Percentiles rank a stretch among this genome's conserved stretches.
phyloP scores from a whole-genome alignment of 2,329 filamentous ascomycete species.

The Nemania sp. region DNA sequence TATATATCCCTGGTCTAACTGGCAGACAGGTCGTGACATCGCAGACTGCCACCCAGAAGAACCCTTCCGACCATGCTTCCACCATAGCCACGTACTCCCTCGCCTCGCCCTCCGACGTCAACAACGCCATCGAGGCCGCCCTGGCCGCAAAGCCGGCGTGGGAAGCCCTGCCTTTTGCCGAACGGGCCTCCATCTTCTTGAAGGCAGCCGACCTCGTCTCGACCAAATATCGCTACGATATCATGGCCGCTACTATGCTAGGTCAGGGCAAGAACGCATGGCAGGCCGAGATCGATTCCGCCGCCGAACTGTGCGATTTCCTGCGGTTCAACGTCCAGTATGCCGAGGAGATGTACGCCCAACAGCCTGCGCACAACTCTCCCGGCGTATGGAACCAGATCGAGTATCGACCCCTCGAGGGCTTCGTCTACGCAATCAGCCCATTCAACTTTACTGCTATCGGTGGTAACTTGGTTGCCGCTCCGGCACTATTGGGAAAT shows the following conservation, averaged over 20 bases:
- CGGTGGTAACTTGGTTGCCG: conserved; percentile 80
- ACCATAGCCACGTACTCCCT: conserved; percentile 84
- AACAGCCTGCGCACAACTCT: conserved; percentile 84
- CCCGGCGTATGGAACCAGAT: conserved; percentile 89
- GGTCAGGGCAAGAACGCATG: conserved; percentile 98
- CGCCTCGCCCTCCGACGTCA: conserved; percentile 76
- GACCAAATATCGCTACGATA: conserved; percentile 92
- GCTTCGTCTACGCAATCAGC: conserved; percentile 91
- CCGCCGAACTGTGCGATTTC: conserved; percentile 91
- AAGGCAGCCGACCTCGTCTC: conserved; percentile 92
- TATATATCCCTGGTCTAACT: conserved; percentile 23
- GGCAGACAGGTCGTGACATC: conserved; percentile 65
- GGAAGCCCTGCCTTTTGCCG: conserved; percentile 85
- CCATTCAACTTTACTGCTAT: conserved; percentile 99
- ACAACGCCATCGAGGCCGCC: conserved; percentile 79
- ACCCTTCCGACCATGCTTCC: conserved; percentile 79
- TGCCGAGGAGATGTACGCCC: conserved; percentile 85
- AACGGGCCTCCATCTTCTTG: conserved; percentile 90
- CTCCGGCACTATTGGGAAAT: conserved; percentile 88
- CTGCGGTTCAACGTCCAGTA: conserved; percentile 93
- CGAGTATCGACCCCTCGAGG: conserved; percentile 88
- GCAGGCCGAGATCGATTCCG: conserved; percentile 98
- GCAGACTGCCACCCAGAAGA: conserved; percentile 70
- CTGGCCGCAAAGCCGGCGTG: conserved; percentile 84
- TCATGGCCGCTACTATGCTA: conserved; percentile 95